These are phyloP conservation scores for Vaccinium darrowii DNA, from an alignment of 148 eudicot species.

Conservation along the genomic window DNA sequence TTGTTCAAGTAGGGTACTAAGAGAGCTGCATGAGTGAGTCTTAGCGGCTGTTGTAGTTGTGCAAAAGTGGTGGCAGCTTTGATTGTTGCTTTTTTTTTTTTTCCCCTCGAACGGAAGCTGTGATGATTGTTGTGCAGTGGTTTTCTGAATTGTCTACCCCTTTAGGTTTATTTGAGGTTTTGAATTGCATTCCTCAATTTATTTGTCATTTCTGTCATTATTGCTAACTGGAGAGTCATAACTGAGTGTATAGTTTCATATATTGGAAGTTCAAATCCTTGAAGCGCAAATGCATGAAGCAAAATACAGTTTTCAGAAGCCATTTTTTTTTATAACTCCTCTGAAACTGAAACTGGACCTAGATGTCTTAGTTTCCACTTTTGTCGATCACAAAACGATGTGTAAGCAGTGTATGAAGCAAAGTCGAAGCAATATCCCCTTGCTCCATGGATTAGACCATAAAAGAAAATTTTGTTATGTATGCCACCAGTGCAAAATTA, in stretches of 20 bases:
- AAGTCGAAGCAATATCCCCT: not conserved
- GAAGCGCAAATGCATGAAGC: not conserved
- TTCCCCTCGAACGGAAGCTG: too few relatives aligned
- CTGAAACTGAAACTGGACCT: not conserved
- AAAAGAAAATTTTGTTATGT: not conserved
- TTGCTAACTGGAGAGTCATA: not conserved
- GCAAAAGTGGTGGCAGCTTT: too few relatives aligned
- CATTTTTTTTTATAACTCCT: not conserved
- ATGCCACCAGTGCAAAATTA: not conserved
- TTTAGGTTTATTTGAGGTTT: not conserved
- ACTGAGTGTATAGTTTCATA: not conserved
- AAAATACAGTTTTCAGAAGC: not conserved
- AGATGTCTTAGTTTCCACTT: conserved; percentile 2
- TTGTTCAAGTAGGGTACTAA: not conserved
- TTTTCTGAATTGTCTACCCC: not conserved
- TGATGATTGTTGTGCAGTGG: not conserved
- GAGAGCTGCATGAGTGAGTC: not conserved
- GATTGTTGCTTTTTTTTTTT: too few relatives aligned
- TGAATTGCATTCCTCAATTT: not conserved
- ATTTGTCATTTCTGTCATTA: not conserved
- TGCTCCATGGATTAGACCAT: not conserved
- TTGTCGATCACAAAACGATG: not conserved
- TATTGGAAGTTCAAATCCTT: not conserved
- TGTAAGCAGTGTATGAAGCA: not conserved
- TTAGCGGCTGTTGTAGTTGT: not conserved